Percentiles rank a stretch among this genome's conserved stretches.
These are phyloP conservation scores for Saturnispora besseyi DNA, from an alignment of 805 yeast genomes.

Conservation along the genomic window DNA sequence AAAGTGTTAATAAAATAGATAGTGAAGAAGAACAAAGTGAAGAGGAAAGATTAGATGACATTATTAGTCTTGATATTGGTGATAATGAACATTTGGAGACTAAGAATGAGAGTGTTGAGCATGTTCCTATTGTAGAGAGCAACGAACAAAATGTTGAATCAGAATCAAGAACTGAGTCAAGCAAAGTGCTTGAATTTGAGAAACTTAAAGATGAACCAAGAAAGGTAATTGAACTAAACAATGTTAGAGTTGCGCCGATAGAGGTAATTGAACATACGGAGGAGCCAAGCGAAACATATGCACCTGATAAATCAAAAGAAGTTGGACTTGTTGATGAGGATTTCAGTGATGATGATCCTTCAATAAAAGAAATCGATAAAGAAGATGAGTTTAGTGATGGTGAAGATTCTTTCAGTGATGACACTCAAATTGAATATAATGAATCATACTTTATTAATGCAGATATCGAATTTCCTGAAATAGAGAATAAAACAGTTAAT, in stretches of 20 bases:
- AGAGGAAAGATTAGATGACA: not conserved
- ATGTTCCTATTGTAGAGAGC: not conserved
- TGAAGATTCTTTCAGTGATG: conserved; percentile 58
- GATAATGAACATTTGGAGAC: not conserved
- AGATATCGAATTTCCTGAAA: not conserved
- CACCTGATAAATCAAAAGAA: not conserved
- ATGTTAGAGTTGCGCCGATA: not conserved
- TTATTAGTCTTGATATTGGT: not conserved
- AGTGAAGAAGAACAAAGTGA: conserved; percentile 11
- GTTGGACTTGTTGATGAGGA: not conserved
- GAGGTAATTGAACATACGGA: not conserved
- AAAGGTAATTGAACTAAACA: not conserved
- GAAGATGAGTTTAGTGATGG: not conserved
- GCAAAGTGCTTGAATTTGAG: not conserved
- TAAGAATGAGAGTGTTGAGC: not conserved
- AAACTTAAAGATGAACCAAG: not conserved
- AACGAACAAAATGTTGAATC: not conserved
- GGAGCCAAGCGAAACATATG: not conserved
- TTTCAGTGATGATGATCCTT: too few species aligned
- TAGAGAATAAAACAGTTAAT: not conserved
- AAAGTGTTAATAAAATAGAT: not conserved
- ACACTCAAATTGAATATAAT: conserved; percentile 46
- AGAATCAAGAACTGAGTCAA: not conserved
- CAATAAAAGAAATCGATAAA: too few species aligned
- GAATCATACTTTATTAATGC: not conserved